These are phyloP conservation scores for Comarum palustre DNA, from an alignment of 306 rosid species.

Conservation along the genomic window DNA sequence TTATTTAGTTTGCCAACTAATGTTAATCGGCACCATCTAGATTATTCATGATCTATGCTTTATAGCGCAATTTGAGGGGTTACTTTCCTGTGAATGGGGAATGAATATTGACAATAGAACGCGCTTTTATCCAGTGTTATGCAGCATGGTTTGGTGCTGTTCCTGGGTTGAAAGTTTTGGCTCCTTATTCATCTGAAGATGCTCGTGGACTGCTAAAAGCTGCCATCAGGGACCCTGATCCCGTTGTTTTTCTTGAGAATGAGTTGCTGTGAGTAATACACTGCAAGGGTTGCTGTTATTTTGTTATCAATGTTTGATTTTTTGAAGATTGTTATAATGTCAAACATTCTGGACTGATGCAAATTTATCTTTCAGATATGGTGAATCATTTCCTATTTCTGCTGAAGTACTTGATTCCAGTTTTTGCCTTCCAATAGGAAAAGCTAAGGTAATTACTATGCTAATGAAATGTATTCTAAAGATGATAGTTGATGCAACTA, in stretches of 20 bases:
- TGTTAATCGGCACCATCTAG: neutral
- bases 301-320: neutral
- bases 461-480: constrained; percentile 15
- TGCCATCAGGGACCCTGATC: constrained; percentile 98
- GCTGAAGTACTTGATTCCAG: constrained; percentile 97
- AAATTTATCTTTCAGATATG: constrained; percentile 58
- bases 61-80: constrained; percentile 9
- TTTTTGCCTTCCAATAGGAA: constrained; percentile 91
- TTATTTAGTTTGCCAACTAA: neutral
- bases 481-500: constrained; percentile 23
- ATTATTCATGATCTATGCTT: constrained; percentile 13
- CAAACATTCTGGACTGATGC: constrained; percentile 25
- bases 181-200: constrained; percentile 97
- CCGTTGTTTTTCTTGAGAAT: constrained; percentile 96
- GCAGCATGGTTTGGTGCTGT: constrained; percentile 81
- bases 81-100: neutral
- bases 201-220: constrained; percentile 96
- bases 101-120: constrained; percentile 6
- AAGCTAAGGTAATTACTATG: constrained; percentile 73
- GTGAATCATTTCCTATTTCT: constrained; percentile 95
- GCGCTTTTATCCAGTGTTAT: constrained; percentile 61
- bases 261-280: constrained; percentile 77
- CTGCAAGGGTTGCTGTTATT: constrained; percentile 10
- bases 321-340: constrained; percentile 4
- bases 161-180: constrained; percentile 91